Percentiles rank a stretch among this genome's conserved stretches.
phyloP scores from a whole-genome alignment of 2,329 filamentous ascomycete genomes.

The Alternaria arborescens region DNA sequence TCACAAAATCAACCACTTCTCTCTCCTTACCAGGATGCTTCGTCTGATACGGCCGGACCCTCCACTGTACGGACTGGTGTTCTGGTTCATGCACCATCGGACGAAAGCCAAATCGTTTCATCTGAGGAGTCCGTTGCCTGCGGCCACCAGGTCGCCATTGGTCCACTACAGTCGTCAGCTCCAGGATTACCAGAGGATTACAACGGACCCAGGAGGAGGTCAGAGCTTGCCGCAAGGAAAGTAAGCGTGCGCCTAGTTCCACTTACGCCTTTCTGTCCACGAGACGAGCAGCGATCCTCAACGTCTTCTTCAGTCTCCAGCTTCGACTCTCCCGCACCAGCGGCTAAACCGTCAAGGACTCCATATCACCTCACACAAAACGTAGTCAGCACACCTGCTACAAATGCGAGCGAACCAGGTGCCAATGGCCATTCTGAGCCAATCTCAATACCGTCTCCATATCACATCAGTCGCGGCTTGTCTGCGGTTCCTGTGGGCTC shows the following conservation, averaged over 20 bases:
- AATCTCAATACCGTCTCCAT: slow-evolving; percentile 1
- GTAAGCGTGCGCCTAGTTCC: background rate
- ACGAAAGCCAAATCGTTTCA: background rate
- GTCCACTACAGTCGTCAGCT: background rate
- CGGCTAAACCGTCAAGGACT: background rate
- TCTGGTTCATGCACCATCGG: background rate
- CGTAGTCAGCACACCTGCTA: background rate
- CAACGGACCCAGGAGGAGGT: background rate
- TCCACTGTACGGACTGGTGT: background rate
- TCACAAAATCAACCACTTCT: background rate
- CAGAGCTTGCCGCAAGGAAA: background rate
- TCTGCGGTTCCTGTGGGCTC: background rate
- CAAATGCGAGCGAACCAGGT: background rate
- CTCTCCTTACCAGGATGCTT: background rate
- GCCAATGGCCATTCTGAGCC: background rate
- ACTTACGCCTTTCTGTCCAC: background rate
- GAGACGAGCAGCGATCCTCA: background rate
- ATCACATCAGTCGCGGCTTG: background rate
- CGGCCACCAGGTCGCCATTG: background rate
- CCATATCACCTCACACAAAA: background rate
- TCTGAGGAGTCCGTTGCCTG: background rate
- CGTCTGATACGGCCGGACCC: background rate
- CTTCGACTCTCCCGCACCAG: background rate
- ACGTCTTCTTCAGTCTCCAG: background rate
- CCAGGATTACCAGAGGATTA: background rate